A percentile compares a stretch with the other conserved stretches of the same genome.
These are phyloP conservation scores for Citrus sp. DNA, from an alignment of 345 rosid genomes.

Conservation along the genomic window DNA sequence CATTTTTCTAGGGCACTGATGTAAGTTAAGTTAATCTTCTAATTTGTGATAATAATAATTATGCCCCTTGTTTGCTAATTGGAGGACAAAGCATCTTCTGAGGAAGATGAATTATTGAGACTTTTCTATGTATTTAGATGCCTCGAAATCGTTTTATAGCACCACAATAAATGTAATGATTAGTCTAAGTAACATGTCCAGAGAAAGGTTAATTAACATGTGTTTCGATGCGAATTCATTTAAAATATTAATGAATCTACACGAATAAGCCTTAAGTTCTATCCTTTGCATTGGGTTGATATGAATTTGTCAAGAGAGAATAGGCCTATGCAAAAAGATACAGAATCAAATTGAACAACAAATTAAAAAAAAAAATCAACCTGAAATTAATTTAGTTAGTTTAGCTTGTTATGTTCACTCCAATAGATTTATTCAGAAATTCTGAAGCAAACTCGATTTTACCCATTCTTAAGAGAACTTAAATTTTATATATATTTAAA, in stretches of 20 bases:
- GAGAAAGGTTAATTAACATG: background rate
- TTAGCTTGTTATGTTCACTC: too few species aligned
- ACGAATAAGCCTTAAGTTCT: background rate
- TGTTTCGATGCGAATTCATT: background rate
- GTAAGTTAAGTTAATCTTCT: slow-evolving; percentile 29
- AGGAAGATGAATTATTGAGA: background rate
- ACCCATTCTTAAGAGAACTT: too few species aligned
- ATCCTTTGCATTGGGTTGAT: background rate
- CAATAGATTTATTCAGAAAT: too few species aligned
- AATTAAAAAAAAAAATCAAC: too few species aligned
- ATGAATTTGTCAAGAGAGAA: background rate
- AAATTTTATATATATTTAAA: too few species aligned
- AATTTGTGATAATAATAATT: slow-evolving; percentile 25
- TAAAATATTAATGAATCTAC: background rate
- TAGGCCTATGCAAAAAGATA: too few species aligned
- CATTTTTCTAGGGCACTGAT: slow-evolving; percentile 18
- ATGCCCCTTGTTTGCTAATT: slow-evolving; percentile 12
- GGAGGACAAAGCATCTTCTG: slow-evolving; percentile 8
- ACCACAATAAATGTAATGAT: background rate
- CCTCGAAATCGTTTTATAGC: background rate
- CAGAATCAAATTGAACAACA: too few species aligned
- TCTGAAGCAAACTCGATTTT: too few species aligned
- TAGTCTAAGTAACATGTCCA: background rate
- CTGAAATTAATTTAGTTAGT: too few species aligned
- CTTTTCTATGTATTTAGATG: background rate